phyloP scores from a whole-genome alignment of 108 stramenopile species.

The Heterococcus sp. region DNA sequence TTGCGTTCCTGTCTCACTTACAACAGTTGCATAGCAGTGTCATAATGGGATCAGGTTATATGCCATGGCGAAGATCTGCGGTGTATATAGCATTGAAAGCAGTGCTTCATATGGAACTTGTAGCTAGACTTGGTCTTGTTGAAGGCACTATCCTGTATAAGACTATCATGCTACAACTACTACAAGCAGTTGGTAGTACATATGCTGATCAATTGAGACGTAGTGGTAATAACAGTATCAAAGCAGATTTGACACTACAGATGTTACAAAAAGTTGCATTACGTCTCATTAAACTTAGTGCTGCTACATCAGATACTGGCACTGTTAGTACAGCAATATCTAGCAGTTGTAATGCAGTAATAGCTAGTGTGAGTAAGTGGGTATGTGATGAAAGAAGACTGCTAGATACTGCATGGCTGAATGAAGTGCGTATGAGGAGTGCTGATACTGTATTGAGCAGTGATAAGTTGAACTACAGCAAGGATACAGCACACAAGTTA shows the following conservation, averaged over 20 bases:
- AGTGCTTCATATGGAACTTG: background rate
- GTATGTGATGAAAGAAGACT: background rate
- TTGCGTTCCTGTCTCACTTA: too few relatives aligned
- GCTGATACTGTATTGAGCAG: too few relatives aligned
- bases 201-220: too few relatives aligned
- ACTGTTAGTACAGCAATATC: too few relatives aligned
- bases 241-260: background rate
- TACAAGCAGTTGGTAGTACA: background rate
- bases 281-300: background rate
- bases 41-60: too few relatives aligned
- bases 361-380: background rate
- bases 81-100: background rate
- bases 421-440: background rate
- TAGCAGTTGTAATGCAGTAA: too few relatives aligned
- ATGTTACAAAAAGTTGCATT: background rate
- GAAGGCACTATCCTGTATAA: background rate
- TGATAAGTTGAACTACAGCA: background rate
- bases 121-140: background rate
- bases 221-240: background rate
- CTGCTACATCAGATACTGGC: too few relatives aligned
- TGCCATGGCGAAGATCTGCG: background rate
- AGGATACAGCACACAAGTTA: background rate
- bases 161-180: background rate
- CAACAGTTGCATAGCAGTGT: too few relatives aligned
- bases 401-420: background rate